Evolutionary conservation across 495 filamentous ascomycete species (phyloP).

Genomic region (Margaritispora aquatica): DNA sequence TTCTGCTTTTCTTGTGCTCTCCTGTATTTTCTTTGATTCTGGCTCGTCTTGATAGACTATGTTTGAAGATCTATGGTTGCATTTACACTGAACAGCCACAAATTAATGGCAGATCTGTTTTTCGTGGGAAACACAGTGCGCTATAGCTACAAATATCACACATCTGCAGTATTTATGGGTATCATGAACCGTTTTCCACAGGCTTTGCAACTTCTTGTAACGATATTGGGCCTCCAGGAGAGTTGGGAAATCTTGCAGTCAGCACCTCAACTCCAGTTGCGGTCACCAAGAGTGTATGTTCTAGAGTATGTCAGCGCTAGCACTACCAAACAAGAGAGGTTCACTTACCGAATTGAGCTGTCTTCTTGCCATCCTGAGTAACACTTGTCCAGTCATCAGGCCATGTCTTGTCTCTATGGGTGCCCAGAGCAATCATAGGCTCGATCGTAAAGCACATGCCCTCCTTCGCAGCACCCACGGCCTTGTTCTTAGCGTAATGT

Average conservation of each 20-base stretch:
- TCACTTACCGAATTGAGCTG: constrained; percentile 66
- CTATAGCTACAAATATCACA: no score
- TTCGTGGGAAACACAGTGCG: no score
- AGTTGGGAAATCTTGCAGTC: constrained; percentile 74
- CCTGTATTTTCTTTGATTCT: no score
- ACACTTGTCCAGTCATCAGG: constrained; percentile 88
- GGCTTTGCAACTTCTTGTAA: constrained; percentile 41
- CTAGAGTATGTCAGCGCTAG: constrained; percentile 32
- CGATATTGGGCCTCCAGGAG: constrained; percentile 75
- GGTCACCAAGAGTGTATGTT: constrained; percentile 92
- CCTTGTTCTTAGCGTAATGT: constrained; percentile 89
- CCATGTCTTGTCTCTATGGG: constrained; percentile 77
- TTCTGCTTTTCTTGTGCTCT: no score
- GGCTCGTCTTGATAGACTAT: no score
- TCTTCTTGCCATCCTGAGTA: constrained; percentile 73
- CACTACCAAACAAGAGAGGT: neutral
- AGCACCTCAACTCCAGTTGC: constrained; percentile 90
- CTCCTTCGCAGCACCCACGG: constrained; percentile 75
- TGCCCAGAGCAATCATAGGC: constrained; percentile 84
- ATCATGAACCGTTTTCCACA: neutral
- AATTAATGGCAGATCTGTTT: no score
- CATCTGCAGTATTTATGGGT: neutral
- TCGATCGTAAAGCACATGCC: constrained; percentile 95
- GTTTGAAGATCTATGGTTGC: no score
- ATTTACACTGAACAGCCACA: no score